Evolutionary conservation across 2,329 filamentous ascomycete genomes (phyloP).

Genomic region (Dactylellina sp.): DNA sequence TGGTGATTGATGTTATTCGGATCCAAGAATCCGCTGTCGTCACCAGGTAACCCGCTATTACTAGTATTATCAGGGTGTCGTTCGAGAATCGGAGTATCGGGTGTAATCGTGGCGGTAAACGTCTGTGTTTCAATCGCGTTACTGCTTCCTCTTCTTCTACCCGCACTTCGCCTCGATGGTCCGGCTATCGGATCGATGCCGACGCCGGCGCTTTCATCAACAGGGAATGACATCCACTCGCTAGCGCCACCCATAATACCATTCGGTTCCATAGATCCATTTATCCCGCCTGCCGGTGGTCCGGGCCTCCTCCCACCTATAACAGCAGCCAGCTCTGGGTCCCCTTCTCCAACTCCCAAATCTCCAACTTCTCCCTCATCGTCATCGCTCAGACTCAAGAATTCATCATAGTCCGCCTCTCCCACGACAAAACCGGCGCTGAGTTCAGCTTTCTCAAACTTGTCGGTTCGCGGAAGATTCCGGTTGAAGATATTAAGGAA

Average conservation of each 20-base stretch:
- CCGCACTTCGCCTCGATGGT: slow-evolving; percentile 17
- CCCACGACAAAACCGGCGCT: slow-evolving; percentile 48
- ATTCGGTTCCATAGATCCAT: slow-evolving; percentile 8
- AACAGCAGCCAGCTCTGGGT: slow-evolving; percentile 32
- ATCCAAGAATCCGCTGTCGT: slow-evolving; percentile 46
- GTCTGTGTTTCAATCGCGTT: slow-evolving; percentile 48
- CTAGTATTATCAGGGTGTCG: slow-evolving; percentile 40
- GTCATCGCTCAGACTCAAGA: slow-evolving; percentile 42
- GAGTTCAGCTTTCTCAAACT: slow-evolving; percentile 47
- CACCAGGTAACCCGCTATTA: slow-evolving; percentile 23
- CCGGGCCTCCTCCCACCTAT: slow-evolving; percentile 13
- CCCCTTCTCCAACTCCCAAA: slow-evolving; percentile 32
- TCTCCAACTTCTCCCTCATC: slow-evolving; percentile 49
- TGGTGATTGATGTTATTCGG: slow-evolving; percentile 33
- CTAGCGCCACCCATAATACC: slow-evolving; percentile 16
- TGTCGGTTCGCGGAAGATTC: slow-evolving; percentile 48
- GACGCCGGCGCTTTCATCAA: slow-evolving; percentile 30
- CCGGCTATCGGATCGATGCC: slow-evolving; percentile 22
- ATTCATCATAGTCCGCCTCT: slow-evolving; percentile 53
- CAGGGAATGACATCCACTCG: slow-evolving; percentile 40
- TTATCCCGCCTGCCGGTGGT: slow-evolving; percentile 17
- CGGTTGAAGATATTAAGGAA: slow-evolving; percentile 54
- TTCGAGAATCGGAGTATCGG: slow-evolving; percentile 47
- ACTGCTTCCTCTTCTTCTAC: slow-evolving; percentile 21
- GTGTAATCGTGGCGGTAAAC: slow-evolving; percentile 51